Base-by-base conservation (phyloP, 805 yeast genomes). In the Teunomyces kruisii region DNA sequence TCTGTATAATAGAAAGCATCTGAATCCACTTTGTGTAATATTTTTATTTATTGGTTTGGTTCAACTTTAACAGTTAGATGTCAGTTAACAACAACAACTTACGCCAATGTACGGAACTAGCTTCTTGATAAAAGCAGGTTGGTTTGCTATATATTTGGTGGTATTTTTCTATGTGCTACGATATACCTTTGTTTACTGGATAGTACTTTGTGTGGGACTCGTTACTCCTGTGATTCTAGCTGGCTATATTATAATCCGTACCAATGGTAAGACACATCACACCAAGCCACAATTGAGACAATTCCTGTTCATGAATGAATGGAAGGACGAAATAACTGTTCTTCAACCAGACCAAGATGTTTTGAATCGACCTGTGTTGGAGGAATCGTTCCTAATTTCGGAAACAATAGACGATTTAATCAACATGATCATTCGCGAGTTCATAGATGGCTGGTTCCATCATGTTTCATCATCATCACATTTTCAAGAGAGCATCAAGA, bases 391-490 rank as follows among this genome's bases (percentile, higher is more conserved):
- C 45, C 53, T 74, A 2, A 71, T 84, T 4, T 79, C 86, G 2
- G 80, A 76, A 36, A 65, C 80, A 0, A 40, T 84, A 5, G 78
- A 79, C 38, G 72, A 70, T 9, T 57, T 84, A n/a, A 62, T 81
- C 3, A 66, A 67, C 28, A 61, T 75, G 32, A 65, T 84, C 1
- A 50, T 80, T 6, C 54, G 74, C 12, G 81, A 79, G 43, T 85
- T 84, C 56, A 71, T 84, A 6, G 62, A 65, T 32, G 60, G 76
- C 4, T 84, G 91, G 91, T 83, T 69, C 55, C 40, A 51, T 2
- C 58, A 65, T n/a, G 68, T 84, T 1, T 65, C 81, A 0, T 41
- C 60, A 1, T 58, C 63, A 19, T 15, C 53, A 1, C 44, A 57
- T 12, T 62, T 71, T 32, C 65, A 61, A 35, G 68, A 72, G 9